Evolutionary conservation across 306 rosid species (phyloP), one percentile per base, ranked within the genome.

Genomic region (Coriaria nepalensis): DNA sequence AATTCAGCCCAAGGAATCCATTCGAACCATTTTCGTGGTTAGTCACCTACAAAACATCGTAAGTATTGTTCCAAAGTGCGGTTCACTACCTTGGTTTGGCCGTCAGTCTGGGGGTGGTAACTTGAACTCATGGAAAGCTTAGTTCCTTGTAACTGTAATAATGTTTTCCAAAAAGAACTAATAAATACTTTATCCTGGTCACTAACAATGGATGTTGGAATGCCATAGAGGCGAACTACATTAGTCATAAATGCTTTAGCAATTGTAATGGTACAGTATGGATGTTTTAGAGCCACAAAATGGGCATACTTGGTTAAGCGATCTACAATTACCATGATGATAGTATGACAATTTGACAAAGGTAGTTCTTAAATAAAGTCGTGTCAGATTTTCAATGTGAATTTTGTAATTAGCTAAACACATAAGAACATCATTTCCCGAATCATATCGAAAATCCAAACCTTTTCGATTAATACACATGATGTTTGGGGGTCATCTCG

Each of bases 261-360:
- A 32, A 58, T 15, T 2, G 9, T 9, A 2, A 4, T 0, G 1
- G 53, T 6, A 0, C 47, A 8, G 13, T 9, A 47, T 2, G 63
- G 63, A 13, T 58, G 48, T 4, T 13, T 4, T 5, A 58, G 6
- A 0, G 40, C 20, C 6, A 58, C 6, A 36, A 58, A 47, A 10
- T 58, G 63, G 2, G 46, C 40, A 39, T 58, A 40, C 12, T 47
- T 47, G 33, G 8, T 20, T 4, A 47, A 6, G 4, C 35, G 38
- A 32, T 58, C 63, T 0, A 59, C 37, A 2, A 59, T 41, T 10
- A 59, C 56, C 2, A 59, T 11, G 4, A 59, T 39, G 5, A 38
- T 0, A 8, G 43, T 6, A 4, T 13, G 20, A 0, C 49, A 34
- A 2, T 45, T 10, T 0, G 48, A 48, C 1, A 2, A 1, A 0